Evolutionary conservation across 768 basidiomycete species (phyloP), one percentile per base, ranked within the genome.

Genomic region (Suillus subluteus): DNA sequence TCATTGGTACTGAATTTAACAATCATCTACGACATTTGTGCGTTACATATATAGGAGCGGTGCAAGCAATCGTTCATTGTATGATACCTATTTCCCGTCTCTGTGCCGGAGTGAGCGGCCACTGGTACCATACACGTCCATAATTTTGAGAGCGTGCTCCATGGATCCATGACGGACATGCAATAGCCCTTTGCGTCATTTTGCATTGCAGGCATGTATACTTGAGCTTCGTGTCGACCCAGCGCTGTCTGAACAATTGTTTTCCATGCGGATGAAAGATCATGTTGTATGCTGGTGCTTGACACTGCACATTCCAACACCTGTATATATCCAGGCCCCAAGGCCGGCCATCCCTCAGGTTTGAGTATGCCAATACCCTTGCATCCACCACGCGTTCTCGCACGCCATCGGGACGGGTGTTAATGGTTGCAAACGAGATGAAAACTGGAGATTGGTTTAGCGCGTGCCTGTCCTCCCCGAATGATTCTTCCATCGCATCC

Each of bases 311-410:
- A 15, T 46, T 46, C n/a, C 21, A n/a, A 41, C 63, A 64, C 21
- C 50, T 6, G 12, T 48, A 64, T 11, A 64, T 52, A 7, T 64
- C 63, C 1, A 64, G n/a, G 15, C 63, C 63, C 44, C 44, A 64
- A 12, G 52, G 63, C 5, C 50, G 16, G 0, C 52, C 52, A 18
- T 46, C 41, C 23, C 15, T 56, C 6, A 38, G 63, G 6, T 50
- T 64, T 0, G 63, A 54, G 26, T 37, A 50, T 37, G 63, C 63
- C 8, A 37, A 37, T 8, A 37, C 37, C 37, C 37, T 37, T 37
- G 37, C 37, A 37, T 37, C 37, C 6, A 37, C 8, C 1, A 37
- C 9, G 8, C 9, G 8, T 0, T 37, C 1, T 9, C 37, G 8
- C 37, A 8, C 37, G 7, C 8, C 37, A 37, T 37, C 9, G 1